These are phyloP conservation scores for Mariannaea sp. DNA, from an alignment of 2,329 filamentous ascomycete genomes.

Conservation along the genomic window DNA sequence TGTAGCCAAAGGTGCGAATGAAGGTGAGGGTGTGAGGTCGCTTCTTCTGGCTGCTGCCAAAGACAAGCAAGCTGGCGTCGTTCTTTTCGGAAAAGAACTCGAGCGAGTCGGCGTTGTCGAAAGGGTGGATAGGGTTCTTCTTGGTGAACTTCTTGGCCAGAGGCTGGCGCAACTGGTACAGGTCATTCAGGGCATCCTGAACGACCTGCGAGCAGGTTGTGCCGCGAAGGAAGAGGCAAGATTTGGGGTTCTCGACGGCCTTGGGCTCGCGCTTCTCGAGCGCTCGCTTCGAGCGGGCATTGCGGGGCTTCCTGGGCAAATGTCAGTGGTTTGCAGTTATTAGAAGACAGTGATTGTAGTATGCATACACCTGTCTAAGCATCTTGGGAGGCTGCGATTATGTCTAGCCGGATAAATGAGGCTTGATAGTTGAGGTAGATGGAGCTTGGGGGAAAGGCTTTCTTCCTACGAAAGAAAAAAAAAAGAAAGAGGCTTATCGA, in stretches of 20 bases:
- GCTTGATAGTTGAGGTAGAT: constrained; percentile 14
- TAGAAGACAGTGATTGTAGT: background rate
- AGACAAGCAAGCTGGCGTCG: constrained; percentile 83
- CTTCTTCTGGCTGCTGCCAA: constrained; percentile 89
- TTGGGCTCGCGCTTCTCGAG: constrained; percentile 94
- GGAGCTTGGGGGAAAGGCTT: constrained; percentile 22
- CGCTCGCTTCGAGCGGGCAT: constrained; percentile 90
- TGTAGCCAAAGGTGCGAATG: constrained; percentile 80
- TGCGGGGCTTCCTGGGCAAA: constrained; percentile 59
- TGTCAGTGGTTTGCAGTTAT: background rate
- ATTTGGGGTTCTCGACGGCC: constrained; percentile 86
- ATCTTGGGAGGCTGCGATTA: constrained; percentile 40
- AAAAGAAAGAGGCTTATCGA: constrained; percentile 45
- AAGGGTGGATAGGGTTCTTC: constrained; percentile 95
- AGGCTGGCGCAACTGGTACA: constrained; percentile 83
- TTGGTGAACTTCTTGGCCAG: constrained; percentile 91
- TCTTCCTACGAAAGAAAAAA: constrained; percentile 18
- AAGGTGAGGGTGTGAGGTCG: constrained; percentile 89
- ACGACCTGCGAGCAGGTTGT: constrained; percentile 82
- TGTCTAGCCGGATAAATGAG: constrained; percentile 20
- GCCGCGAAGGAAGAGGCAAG: constrained; percentile 85
- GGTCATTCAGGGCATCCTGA: constrained; percentile 82
- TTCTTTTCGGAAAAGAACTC: constrained; percentile 98
- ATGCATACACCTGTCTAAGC: constrained; percentile 55
- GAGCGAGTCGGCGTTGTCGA: constrained; percentile 84